These are phyloP conservation scores for Phytophthora rubi DNA, from an alignment of 352 stramenopile species.

Conservation along the genomic window DNA sequence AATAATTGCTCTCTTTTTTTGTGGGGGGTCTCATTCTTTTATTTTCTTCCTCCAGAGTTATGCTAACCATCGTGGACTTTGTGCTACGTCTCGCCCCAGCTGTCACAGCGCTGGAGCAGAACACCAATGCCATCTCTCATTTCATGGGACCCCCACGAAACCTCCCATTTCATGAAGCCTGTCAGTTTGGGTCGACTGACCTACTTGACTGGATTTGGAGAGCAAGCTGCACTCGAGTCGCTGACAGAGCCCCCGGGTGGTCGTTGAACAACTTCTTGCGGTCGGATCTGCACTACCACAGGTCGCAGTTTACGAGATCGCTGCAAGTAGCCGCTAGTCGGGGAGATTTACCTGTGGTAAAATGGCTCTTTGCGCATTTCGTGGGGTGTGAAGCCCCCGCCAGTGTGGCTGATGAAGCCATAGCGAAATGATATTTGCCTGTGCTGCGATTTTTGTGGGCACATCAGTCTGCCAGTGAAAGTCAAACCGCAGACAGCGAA, in stretches of 20 bases:
- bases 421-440: background rate
- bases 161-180: slow-evolving; percentile 3
- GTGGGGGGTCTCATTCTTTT: no score
- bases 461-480: background rate
- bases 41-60: no score
- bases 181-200: background rate
- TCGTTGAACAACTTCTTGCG: slow-evolving; percentile 5
- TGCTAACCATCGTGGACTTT: no score
- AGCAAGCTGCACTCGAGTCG: background rate
- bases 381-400: background rate
- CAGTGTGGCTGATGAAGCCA: background rate
- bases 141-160: slow-evolving; percentile 1
- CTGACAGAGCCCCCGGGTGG: background rate
- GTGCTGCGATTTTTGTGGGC: background rate
- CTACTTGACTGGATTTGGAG: slow-evolving; percentile 10
- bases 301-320: background rate
- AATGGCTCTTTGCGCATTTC: background rate
- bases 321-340: background rate
- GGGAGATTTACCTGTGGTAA: background rate
- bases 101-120: background rate
- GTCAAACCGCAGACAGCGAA: background rate
- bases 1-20: no score
- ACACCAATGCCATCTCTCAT: background rate
- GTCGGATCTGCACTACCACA: slow-evolving; percentile 5
- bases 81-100: background rate